phyloP scores from a whole-genome alignment of 345 rosid species.

The Noccaea bulbosa region DNA sequence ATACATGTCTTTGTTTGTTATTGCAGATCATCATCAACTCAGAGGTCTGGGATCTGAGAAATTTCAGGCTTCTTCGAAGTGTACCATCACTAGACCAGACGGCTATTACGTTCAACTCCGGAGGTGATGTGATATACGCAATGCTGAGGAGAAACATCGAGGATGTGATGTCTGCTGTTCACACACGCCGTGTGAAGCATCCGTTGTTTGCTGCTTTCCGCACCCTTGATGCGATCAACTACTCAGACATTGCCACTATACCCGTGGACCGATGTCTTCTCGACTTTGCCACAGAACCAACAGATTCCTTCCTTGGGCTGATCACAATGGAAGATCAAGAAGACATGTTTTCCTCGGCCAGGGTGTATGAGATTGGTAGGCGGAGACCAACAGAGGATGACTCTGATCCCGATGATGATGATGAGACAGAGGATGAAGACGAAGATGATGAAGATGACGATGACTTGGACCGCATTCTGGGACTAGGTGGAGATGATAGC shows the following conservation, averaged over 20 bases:
- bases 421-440: conserved; percentile 90
- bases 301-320: conserved; percentile 90
- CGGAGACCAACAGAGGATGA: conserved; percentile 94
- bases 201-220: conserved; percentile 86
- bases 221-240: conserved; percentile 88
- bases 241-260: conserved; percentile 88
- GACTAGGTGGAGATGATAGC: conserved; percentile 63
- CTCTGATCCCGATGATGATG: conserved; percentile 96
- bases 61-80: conserved; percentile 78
- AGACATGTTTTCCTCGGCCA: conserved; percentile 86
- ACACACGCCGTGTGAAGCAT: conserved; percentile 88
- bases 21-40: conserved; percentile 89
- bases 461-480: conserved; percentile 72
- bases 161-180: conserved; percentile 86
- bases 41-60: conserved; percentile 97
- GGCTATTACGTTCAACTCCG: conserved; percentile 78
- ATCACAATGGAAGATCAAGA: conserved; percentile 96
- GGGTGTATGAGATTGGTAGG: conserved; percentile 93
- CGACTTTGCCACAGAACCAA: conserved; percentile 90
- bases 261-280: conserved; percentile 96
- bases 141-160: conserved; percentile 93
- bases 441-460: conserved; percentile 78
- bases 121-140: conserved; percentile 96
- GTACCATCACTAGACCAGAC: conserved; percentile 96
- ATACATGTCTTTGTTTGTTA: conserved; percentile 6